Evolutionary conservation across 2,329 filamentous ascomycete species (phyloP), one percentile per base, ranked within the genome.

Genomic region (Eurotiales sp.): DNA sequence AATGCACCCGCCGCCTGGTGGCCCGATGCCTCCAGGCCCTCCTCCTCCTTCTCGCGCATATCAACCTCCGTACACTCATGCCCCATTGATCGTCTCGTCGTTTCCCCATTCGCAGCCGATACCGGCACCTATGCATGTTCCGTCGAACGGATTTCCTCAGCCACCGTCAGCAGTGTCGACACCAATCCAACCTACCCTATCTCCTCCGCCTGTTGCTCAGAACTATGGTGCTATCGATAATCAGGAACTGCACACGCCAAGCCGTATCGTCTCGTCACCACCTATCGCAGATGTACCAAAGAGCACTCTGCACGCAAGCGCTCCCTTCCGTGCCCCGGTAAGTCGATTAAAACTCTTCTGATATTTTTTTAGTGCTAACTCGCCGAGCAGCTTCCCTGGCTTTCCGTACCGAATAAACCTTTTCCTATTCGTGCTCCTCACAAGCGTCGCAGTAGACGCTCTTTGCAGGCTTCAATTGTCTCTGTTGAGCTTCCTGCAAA

Each of bases 381-480:
- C n/a, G n/a, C n/a, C n/a, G n/a, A n/a, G n/a, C n/a, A 79, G 75
- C 67, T 85, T 17, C 82, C 82, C 10, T 85, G 82, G 82, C 73
- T 81, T 29, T 85, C 81, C 11, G 74, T 78, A 23, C 74, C 78
- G 14, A 76, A 78, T 17, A 68, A 67, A 27, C 67, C 74, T 2
- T 84, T 85, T 59, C 81, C 82, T 3, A 65, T 75, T 14, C 73
- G 75, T 61, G 72, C 73, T 44, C 71, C 74, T 12, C 69, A 71
- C 47, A 71, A 73, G 58, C 73, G 75, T 58, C 73, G 78, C 47
- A 71, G 63, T 56, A 58, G 59, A 34, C 68, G 65, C 44, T 56
- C 59, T 11, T 61, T 74, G 15, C 63, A 69, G 50, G 60, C 65
- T 22, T 65, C 65, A 8, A 58, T 59, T 15, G 56, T 62, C 30